Evolutionary conservation across 352 stramenopile species (phyloP), one percentile per base, ranked within the genome.

Genomic region (Pythium rhizo-oryzae): DNA sequence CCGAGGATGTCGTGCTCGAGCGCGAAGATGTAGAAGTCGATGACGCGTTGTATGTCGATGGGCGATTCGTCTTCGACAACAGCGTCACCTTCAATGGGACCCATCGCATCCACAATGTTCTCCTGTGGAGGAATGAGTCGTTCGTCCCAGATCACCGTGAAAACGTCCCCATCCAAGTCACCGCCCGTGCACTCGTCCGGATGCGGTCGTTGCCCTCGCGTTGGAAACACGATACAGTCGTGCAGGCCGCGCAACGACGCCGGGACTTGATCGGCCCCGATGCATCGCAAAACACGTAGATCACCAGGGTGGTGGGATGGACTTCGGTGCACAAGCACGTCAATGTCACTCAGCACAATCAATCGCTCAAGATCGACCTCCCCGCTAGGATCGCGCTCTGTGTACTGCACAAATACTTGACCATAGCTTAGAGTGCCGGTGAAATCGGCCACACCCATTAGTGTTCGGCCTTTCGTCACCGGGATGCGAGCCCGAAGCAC

Each of bases 371-470:
- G 56, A 59, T 77, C 51, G 21, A 64, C 30, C 4, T 64, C 65
- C 0, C 78, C 57, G 50, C 70, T 75, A 8, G 46, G 70, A 5
- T 82, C 83, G 28, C 65, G 70, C 30, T 87, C 77, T 0, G 80
- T 80, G 56, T 92, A 92, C 52, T 91, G 87, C 1, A 96, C 84
- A 69, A 90, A 96, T 7, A 96, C 81, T 64, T 91, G 72, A 1
- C 85, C 85, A 21, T 92, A 91, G 16, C 76, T 30, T 16, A 96
- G 72, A 8, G 82, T 90, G 0, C 72, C 68, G 0, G 86, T 93
- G 47, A 93, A 93, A 67, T 96, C 88, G 0, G 82, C 79, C 18
- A 96, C 88, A 4, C 88, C 88, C 81, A 96, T 91, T 21, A 94
- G 70, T 3, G 72, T 85, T 21, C 87, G 72, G 0, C 82, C 88